phyloP scores from a whole-genome alignment of 2,329 filamentous ascomycete species.

The Celoporthe dispersa region DNA sequence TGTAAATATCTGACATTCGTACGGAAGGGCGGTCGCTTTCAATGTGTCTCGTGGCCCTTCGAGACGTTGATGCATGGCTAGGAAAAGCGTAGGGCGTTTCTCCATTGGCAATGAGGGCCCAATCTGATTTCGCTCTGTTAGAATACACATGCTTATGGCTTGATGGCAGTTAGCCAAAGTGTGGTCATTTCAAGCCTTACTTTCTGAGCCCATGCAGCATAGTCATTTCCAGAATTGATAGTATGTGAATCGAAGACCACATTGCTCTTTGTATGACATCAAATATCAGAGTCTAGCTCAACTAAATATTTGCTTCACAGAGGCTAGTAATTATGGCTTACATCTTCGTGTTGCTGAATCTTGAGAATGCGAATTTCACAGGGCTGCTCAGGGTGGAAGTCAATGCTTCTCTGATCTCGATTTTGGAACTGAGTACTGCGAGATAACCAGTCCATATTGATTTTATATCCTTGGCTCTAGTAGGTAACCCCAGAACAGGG shows the following conservation, averaged over 20 bases:
- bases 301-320: not conserved
- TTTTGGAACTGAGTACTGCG: not conserved
- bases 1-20: conserved; percentile 25
- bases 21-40: conserved; percentile 28
- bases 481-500: not conserved
- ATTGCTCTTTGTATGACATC: not conserved
- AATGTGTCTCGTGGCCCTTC: not conserved
- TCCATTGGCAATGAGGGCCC: not conserved
- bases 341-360: not conserved
- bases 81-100: not conserved
- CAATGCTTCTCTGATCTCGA: not conserved
- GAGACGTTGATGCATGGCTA: conserved; percentile 3
- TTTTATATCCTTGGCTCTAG: not conserved
- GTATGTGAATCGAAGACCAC: not conserved
- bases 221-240: not conserved
- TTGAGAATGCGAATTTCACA: not conserved
- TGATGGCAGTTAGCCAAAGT: not conserved
- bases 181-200: not conserved
- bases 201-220: not conserved
- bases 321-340: not conserved
- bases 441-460: conserved; percentile 13
- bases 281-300: not conserved
- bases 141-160: not conserved
- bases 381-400: not conserved
- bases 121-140: not conserved